Conservation (phyloP, 345 rosid species). For the Lumnitzera littorea region DNA sequence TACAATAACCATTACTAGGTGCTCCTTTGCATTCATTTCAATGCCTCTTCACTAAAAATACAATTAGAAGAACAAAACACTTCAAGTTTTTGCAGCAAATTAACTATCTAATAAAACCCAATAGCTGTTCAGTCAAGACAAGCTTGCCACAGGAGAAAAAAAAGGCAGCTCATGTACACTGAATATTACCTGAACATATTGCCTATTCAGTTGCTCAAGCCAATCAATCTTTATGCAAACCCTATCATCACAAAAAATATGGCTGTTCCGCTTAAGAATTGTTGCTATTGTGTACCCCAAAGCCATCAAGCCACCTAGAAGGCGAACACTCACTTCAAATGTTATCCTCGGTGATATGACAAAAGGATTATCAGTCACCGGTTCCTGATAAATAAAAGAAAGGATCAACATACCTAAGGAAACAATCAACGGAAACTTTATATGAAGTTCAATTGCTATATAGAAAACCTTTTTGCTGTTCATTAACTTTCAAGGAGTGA, state of each 20-base stretch:
- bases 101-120: no score
- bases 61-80: no score
- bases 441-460: no score
- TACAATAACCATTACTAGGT: no score
- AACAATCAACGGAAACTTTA: neutral
- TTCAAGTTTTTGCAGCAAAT: no score
- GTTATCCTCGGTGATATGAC: constrained; percentile 98
- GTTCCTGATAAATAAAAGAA: constrained; percentile 51
- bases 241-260: constrained; percentile 65
- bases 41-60: no score
- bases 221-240: constrained; percentile 89
- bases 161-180: no score
- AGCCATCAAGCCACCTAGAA: constrained; percentile 99
- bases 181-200: constrained; percentile 70
- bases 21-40: no score
- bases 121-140: no score
- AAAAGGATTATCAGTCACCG: constrained; percentile 94
- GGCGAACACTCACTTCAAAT: constrained; percentile 95
- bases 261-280: constrained; percentile 94
- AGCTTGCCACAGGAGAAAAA: no score
- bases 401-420: neutral
- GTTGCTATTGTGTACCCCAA: constrained; percentile 94
- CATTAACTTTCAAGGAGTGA: no score
- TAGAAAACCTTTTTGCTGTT: no score
- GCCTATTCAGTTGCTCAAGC: constrained; percentile 88